A percentile compares a stretch with the other conserved stretches of the same genome.
phyloP scores from a whole-genome alignment of 495 filamentous ascomycete species.

The Podospora appendiculata region DNA sequence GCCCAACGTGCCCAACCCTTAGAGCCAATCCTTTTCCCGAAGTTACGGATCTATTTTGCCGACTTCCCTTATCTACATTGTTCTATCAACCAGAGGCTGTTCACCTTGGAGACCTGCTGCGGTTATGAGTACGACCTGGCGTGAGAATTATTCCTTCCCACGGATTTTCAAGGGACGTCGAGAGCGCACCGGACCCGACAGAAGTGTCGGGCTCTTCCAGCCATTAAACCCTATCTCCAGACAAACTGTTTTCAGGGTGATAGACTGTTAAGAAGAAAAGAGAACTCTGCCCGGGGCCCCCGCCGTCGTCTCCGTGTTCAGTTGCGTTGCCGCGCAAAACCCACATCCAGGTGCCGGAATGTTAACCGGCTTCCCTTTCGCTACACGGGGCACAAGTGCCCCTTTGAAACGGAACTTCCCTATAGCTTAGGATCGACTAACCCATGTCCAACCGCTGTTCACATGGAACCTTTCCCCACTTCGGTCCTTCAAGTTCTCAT shows the following conservation, averaged over 20 bases:
- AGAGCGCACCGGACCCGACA: conserved; percentile 57
- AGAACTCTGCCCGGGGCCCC: conserved; percentile 58
- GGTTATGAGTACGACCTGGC: conserved; percentile 62
- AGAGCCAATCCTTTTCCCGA: conserved; percentile 66
- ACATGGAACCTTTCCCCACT: conserved; percentile 64
- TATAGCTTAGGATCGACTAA: conserved; percentile 62
- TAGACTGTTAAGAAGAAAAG: conserved; percentile 59
- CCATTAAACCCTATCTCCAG: conserved; percentile 21
- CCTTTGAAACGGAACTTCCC: conserved; percentile 58
- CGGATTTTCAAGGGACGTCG: conserved; percentile 64
- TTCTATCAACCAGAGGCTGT: conserved; percentile 69
- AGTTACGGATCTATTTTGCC: conserved; percentile 69
- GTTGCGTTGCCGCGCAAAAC: conserved; percentile 59
- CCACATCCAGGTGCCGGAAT: conserved; percentile 62
- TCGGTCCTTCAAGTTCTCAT: conserved; percentile 68
- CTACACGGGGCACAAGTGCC: conserved; percentile 48
- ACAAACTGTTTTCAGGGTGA: conserved; percentile 50
- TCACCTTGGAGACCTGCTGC: conserved; percentile 67
- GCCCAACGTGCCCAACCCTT: conserved; percentile 52
- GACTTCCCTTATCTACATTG: conserved; percentile 66
- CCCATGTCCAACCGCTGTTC: conserved; percentile 63
- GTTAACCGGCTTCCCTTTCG: conserved; percentile 67
- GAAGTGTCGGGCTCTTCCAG: conserved; percentile 56
- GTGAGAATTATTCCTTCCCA: conserved; percentile 60
- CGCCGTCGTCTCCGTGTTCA: conserved; percentile 56